Evolutionary conservation across 805 yeast species (phyloP), one percentile per base, ranked within the genome.

Genomic region (Barnettozyma populi): DNA sequence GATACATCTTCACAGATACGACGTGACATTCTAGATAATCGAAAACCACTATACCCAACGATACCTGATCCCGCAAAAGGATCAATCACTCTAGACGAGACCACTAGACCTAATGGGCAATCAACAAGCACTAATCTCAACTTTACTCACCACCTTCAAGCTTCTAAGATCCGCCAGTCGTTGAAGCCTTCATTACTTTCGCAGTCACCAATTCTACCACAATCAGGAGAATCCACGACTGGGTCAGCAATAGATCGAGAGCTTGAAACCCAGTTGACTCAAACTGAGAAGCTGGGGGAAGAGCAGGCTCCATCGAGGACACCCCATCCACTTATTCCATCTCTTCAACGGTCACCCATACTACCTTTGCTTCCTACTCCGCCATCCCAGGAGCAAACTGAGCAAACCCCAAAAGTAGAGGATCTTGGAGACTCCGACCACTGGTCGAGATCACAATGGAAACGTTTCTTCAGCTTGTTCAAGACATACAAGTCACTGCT

Each of bases 371-470:
- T 39, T 9, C 36, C 44, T 5, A 41, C 36, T 23, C 31, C 42
- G 23, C 41, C 29, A 37, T n/a, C 38, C 10, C 21, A 37, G 18
- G 42, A 44, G 14, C 27, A 10, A 9, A 35, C 2, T 10, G 25
- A n/a, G 5, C 19, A 21, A 21, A 34, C 16, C 2, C 5, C n/a
- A 19, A n/a, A 21, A 34, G 32, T 13, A 25, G 37, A 20, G 18
- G 31, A 20, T 8, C 36, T 19, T 14, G 50, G 48, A 3, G 49
- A 46, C 16, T 7, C 48, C 1, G 40, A 44, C 3, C 27, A 49
- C 7, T 53, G 57, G 57, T 39, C 37, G 10, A 41, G 35, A 20
- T 5, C 23, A 3, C 63, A 60, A 45, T 60, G 63, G 63, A 35
- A 19, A 16, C 31, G 29, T 13, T 60, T 60, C 35, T 46, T 56